Evolutionary conservation across 2,329 filamentous ascomycete genomes (phyloP), one percentile per base, ranked within the genome.

Genomic region (Penicillium sp.): DNA sequence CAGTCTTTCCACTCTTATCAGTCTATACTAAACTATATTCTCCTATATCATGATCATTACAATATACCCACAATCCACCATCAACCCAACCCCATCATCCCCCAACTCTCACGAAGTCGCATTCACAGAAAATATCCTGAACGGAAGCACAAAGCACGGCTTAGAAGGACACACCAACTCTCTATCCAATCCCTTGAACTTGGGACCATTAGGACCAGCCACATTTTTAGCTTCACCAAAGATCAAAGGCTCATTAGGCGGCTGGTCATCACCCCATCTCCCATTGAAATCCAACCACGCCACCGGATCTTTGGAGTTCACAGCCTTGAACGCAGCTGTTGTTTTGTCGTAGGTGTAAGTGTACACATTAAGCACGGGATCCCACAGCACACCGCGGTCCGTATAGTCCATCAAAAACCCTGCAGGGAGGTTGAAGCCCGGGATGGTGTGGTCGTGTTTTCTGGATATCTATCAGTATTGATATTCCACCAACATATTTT

Each of bases 401-500:
- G 82, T 81, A 55, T 83, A 79, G 65, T 88, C 81, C 42, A 82
- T 76, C 2, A 87, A 69, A 6, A 84, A 75, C 0, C 80, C 82
- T 3, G 63, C 64, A 0, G 83, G 83, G 8, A 87, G 75, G 57
- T 86, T 84, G 19, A 87, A 55, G 55, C 83, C 79, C 0, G 86
- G 86, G 54, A 88, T 86, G 0, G 81, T 82, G 66, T 88, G 85
- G 66, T 88, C 86, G 65, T 89, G 86, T 2, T 73, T 77, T 2
- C 86, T 78, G 6, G 25, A 13, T 47, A 1, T 29, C 4, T 42
- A 31, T 57, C 10, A 57, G 42, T 27, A 15, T 21, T 13, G 12
- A 21, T 9, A n/a, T 17, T 19, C 9, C 21, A 13, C 23, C 29
- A 50, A 15, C 38, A 17, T 17, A 35, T 19, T 4, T 15, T 10